Evolutionary conservation across 257 asterid genomes (phyloP).

Genomic region (Jaltomata sinuosa): DNA sequence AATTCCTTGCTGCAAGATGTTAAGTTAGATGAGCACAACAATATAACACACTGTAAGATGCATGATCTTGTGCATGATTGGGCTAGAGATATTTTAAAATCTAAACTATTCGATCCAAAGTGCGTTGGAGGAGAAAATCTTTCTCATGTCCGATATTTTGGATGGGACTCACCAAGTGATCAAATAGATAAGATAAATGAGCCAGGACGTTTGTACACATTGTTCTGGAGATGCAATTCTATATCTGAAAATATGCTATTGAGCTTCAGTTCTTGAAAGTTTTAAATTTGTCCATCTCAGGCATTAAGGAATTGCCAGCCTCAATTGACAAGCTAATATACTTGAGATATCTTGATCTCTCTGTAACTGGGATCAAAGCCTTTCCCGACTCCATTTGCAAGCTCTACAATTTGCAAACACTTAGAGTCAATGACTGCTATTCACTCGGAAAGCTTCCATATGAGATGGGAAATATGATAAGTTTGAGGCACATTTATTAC

Average conservation of each 20-base stretch:
- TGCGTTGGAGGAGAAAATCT: not conserved
- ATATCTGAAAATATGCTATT: not conserved
- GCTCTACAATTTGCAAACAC: slow-evolving; percentile 14
- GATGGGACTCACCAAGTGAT: too few relatives aligned
- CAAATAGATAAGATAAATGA: too few relatives aligned
- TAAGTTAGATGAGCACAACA: too few relatives aligned
- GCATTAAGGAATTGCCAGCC: not conserved
- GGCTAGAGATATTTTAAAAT: not conserved
- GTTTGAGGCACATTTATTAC: slow-evolving; percentile 17
- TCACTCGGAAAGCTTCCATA: not conserved
- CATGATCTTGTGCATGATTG: not conserved
- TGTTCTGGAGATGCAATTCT: too few relatives aligned
- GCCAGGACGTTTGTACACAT: too few relatives aligned
- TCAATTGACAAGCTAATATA: slow-evolving; percentile 3
- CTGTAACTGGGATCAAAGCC: rapidly evolving
- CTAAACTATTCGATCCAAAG: not conserved
- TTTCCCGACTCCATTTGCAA: slow-evolving; percentile 7
- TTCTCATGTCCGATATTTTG: not conserved
- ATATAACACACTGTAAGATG: too few relatives aligned
- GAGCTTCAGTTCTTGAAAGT: not conserved
- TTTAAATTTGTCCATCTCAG: not conserved
- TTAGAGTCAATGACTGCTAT: not conserved
- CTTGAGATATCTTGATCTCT: not conserved
- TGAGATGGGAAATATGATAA: slow-evolving; percentile 2
- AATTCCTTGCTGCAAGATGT: too few relatives aligned